Conservation (phyloP, 2,329 filamentous ascomycete genomes). For the Trichoderma atrobrunneum region DNA sequence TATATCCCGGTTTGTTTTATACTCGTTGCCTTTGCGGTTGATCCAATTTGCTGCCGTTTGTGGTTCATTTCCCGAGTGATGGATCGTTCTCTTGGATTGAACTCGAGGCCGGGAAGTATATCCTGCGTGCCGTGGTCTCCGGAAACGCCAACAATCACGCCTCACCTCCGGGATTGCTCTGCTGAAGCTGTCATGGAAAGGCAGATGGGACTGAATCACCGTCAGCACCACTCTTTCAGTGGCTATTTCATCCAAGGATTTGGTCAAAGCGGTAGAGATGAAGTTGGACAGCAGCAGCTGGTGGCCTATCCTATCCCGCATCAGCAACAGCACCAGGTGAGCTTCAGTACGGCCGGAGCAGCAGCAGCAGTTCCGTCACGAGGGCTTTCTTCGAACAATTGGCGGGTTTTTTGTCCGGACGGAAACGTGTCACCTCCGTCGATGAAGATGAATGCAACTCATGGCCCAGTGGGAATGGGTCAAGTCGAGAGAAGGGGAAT, state of each 20-base stretch:
- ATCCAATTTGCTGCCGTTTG: not conserved
- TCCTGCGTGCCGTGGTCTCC: slow-evolving; percentile 7
- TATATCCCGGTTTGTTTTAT: not conserved
- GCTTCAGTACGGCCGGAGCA: not conserved
- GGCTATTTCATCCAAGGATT: not conserved
- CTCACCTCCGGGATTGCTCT: slow-evolving; percentile 14
- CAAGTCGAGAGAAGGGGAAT: not conserved
- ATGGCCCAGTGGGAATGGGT: not conserved
- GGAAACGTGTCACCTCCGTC: not conserved
- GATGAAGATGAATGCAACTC: not conserved
- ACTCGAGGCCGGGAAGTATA: slow-evolving; percentile 12
- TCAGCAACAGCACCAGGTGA: slow-evolving; percentile 8
- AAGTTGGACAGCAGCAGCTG: not conserved
- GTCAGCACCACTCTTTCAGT: not conserved
- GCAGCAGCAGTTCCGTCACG: not conserved
- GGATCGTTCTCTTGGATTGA: slow-evolving; percentile 11
- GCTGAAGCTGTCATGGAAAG: slow-evolving; percentile 2
- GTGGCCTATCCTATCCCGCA: not conserved
- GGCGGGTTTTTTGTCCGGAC: not conserved
- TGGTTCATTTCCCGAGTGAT: not conserved
- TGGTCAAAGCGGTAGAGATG: not conserved
- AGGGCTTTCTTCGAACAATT: not conserved
- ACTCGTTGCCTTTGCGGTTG: not conserved
- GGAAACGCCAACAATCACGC: not conserved
- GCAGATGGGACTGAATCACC: not conserved